Conservation (phyloP, 306 rosid genomes). For the Vigna reflexopilosa region DNA sequence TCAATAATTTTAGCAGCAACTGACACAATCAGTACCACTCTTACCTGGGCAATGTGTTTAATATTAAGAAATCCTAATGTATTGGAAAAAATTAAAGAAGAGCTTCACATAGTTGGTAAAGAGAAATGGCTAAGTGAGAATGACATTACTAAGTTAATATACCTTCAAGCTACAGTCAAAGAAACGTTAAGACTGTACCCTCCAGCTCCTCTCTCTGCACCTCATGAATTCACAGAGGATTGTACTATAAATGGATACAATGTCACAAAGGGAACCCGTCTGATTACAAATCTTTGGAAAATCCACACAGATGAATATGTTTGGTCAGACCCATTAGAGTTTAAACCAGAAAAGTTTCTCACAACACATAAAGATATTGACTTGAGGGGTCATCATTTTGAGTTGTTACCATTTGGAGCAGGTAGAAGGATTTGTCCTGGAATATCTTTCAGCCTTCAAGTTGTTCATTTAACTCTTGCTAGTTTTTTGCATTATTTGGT, state of each 20-base stretch:
- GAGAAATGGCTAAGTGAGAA: background rate
- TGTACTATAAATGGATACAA: slow-evolving; percentile 20
- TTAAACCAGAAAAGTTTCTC: slow-evolving; percentile 44
- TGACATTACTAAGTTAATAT: slow-evolving; percentile 14
- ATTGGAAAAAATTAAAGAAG: slow-evolving; percentile 28
- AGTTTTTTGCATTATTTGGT: slow-evolving; percentile 18
- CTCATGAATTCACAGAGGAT: slow-evolving; percentile 21
- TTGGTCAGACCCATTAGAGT: slow-evolving; percentile 39
- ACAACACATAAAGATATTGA: slow-evolving; percentile 41
- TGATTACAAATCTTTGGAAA: slow-evolving; percentile 38
- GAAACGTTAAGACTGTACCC: slow-evolving; percentile 37
- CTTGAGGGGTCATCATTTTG: slow-evolving; percentile 39
- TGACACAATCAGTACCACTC: background rate
- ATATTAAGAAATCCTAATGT: slow-evolving; percentile 27
- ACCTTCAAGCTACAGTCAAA: slow-evolving; percentile 41
- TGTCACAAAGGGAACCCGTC: slow-evolving; percentile 34
- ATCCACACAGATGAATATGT: slow-evolving; percentile 16
- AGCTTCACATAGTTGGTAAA: slow-evolving; percentile 39
- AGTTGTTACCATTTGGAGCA: slow-evolving; percentile 43
- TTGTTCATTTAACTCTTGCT: slow-evolving; percentile 13
- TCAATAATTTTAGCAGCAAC: background rate
- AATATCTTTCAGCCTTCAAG: slow-evolving; percentile 1
- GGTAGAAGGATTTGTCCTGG: slow-evolving; percentile 44
- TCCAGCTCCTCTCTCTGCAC: background rate
- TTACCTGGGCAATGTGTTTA: slow-evolving; percentile 29